Percentiles rank a stretch among this genome's conserved stretches.
Evolutionary conservation across 257 asterid genomes (phyloP).

Genomic region (Knoxia roxburghii): DNA sequence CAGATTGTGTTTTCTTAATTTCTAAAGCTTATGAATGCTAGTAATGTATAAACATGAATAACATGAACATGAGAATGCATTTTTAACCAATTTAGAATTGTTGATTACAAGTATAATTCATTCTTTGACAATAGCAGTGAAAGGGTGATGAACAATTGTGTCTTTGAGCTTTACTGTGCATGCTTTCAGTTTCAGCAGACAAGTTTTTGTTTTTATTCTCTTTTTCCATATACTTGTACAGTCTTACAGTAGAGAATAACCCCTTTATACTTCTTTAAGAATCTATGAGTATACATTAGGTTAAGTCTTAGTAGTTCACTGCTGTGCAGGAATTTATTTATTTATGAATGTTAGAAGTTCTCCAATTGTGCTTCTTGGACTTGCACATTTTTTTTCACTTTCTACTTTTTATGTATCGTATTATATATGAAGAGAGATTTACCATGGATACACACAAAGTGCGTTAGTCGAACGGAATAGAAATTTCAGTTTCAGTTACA

Average conservation of each 20-base stretch:
- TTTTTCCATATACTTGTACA: not conserved
- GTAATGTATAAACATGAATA: not conserved
- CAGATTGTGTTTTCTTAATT: conserved; percentile 1
- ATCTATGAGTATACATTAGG: too few species aligned
- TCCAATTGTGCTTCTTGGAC: not conserved
- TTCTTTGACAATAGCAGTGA: not conserved
- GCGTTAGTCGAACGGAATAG: too few species aligned
- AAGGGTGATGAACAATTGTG: not conserved
- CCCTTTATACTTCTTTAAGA: not conserved
- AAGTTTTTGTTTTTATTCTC: not conserved
- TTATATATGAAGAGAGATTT: not conserved
- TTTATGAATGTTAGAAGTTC: not conserved
- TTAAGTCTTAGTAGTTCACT: not conserved
- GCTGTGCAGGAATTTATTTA: not conserved
- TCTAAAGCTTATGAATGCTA: not conserved
- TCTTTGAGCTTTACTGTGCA: not conserved
- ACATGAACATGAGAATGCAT: not conserved
- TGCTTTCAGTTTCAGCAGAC: not conserved
- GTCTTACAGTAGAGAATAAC: not conserved
- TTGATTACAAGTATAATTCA: not conserved
- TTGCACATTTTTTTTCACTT: not conserved
- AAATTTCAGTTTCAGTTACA: not conserved
- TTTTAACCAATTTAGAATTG: not conserved
- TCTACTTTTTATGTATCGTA: not conserved
- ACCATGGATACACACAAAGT: too few species aligned